Conservation (phyloP, 495 filamentous ascomycete genomes). For the Peziza echinospora region DNA sequence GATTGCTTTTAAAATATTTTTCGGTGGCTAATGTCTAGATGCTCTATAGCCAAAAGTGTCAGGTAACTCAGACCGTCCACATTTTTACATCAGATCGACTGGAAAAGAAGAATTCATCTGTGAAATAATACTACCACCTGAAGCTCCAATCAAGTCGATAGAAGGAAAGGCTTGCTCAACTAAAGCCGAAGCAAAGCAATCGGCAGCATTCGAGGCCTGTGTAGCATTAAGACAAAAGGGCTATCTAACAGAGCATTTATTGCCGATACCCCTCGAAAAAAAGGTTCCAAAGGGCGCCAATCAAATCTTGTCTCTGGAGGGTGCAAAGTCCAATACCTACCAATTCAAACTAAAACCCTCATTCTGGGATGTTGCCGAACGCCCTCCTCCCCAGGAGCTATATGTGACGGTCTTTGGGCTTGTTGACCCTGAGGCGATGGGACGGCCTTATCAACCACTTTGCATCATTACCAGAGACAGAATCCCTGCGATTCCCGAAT, state of each 20-base stretch:
- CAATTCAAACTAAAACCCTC: constrained; percentile 56
- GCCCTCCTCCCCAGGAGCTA: constrained; percentile 31
- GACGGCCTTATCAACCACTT: constrained; percentile 38
- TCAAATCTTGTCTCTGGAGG: constrained; percentile 62
- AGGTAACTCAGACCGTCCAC: not conserved
- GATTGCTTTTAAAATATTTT: no score
- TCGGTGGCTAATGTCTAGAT: constrained; percentile 34
- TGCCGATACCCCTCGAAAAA: constrained; percentile 46
- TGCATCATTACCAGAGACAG: constrained; percentile 47
- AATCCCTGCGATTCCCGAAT: constrained; percentile 42
- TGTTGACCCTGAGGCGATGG: constrained; percentile 33
- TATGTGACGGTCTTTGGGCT: constrained; percentile 46
- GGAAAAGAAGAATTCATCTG: constrained; percentile 21
- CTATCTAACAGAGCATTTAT: constrained; percentile 50
- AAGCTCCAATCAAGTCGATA: constrained; percentile 45
- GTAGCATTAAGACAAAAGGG: constrained; percentile 41
- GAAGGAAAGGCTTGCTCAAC: constrained; percentile 37
- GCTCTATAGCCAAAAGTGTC: not conserved
- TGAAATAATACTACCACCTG: constrained; percentile 62
- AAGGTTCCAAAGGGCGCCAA: constrained; percentile 64
- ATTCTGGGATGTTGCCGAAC: constrained; percentile 39
- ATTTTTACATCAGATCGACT: not conserved
- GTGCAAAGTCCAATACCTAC: constrained; percentile 52
- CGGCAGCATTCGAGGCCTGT: constrained; percentile 76
- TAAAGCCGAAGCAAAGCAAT: constrained; percentile 66